A percentile compares a stretch with the other conserved stretches of the same genome.
These are phyloP conservation scores for Botrytis pseudocinerea DNA, from an alignment of 2,329 filamentous ascomycete genomes.

Conservation along the genomic window DNA sequence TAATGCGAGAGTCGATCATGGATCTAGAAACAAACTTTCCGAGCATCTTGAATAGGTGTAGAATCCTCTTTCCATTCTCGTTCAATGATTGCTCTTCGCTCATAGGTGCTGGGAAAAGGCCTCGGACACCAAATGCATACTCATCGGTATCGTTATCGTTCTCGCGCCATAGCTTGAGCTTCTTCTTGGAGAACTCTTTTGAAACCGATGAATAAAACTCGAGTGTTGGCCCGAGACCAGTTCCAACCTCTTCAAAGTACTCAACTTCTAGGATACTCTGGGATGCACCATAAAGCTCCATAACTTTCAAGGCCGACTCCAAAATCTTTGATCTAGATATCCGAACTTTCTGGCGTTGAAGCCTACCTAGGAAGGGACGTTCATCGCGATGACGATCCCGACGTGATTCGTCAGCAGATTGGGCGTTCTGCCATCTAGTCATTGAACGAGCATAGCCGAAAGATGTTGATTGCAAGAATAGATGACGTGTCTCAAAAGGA, in stretches of 20 bases:
- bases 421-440: slow-evolving; percentile 94
- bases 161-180: slow-evolving; percentile 94
- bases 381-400: slow-evolving; percentile 84
- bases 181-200: slow-evolving; percentile 96
- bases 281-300: slow-evolving; percentile 97
- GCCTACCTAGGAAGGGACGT: slow-evolving; percentile 82
- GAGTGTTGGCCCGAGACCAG: slow-evolving; percentile 88
- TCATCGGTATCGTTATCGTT: slow-evolving; percentile 75
- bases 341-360: slow-evolving; percentile 96
- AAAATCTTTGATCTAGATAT: slow-evolving; percentile 94
- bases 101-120: slow-evolving; percentile 90
- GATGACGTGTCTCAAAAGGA: slow-evolving; percentile 93
- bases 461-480: slow-evolving; percentile 96
- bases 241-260: slow-evolving; percentile 98
- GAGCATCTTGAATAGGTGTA: slow-evolving; percentile 87
- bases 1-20: slow-evolving; percentile 97
- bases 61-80: slow-evolving; percentile 81
- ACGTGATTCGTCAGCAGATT: slow-evolving; percentile 76
- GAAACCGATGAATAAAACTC: slow-evolving; percentile 99
- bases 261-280: slow-evolving; percentile 96
- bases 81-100: slow-evolving; percentile 71
- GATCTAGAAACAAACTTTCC: slow-evolving; percentile 97
- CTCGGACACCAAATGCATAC: slow-evolving; percentile 80
- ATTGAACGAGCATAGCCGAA: slow-evolving; percentile 98
- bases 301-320: slow-evolving; percentile 95